phyloP scores from a whole-genome alignment of 208 protist species.

The Wallacemonas sp. region DNA sequence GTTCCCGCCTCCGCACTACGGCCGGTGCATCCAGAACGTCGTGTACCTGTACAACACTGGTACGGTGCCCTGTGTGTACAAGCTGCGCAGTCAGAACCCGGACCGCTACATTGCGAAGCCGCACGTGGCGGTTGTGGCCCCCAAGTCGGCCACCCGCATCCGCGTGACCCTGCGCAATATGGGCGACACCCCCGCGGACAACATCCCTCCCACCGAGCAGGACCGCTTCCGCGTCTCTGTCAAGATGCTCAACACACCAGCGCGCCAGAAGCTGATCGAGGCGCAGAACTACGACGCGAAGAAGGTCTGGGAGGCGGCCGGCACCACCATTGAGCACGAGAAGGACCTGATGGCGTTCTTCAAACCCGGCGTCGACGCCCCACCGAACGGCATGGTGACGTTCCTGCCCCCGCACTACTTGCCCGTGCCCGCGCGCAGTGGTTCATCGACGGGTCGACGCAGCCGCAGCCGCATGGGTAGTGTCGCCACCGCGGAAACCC shows the following conservation, averaged over 20 bases:
- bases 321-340: constrained; percentile 43
- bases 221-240: constrained; percentile 58
- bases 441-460: not conserved
- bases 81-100: constrained; percentile 64
- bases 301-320: constrained; percentile 20
- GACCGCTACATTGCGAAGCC: constrained; percentile 72
- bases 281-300: constrained; percentile 13
- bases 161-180: constrained; percentile 60
- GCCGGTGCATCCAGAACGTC: constrained; percentile 66
- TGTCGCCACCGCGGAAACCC: constrained; percentile 8
- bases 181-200: constrained; percentile 25
- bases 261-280: constrained; percentile 11
- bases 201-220: constrained; percentile 33
- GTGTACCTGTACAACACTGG: constrained; percentile 68
- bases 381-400: constrained; percentile 39
- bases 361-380: constrained; percentile 24
- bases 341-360: constrained; percentile 50
- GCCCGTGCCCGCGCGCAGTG: constrained; percentile 17
- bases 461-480: constrained; percentile 9
- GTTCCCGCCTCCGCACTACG: constrained; percentile 71
- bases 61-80: constrained; percentile 56
- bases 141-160: constrained; percentile 50
- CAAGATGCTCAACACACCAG: constrained; percentile 29
- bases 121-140: constrained; percentile 47
- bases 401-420: constrained; percentile 44